phyloP scores from a whole-genome alignment of 805 yeast species.

The Ogataea saltuana region DNA sequence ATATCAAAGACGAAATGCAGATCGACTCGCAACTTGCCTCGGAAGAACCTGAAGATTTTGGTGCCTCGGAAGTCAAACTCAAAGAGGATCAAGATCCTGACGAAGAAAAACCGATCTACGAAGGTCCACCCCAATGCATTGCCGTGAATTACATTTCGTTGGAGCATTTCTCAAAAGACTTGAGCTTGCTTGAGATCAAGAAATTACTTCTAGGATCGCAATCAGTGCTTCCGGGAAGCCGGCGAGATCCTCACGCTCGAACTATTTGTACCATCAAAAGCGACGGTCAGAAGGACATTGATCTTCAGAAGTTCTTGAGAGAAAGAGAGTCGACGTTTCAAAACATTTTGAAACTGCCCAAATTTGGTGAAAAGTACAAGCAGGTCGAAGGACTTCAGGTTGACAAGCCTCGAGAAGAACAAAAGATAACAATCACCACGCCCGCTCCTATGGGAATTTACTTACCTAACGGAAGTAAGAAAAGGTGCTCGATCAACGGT shows the following conservation, averaged over 20 bases:
- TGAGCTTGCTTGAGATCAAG: slow-evolving; percentile 35
- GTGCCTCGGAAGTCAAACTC: neutral
- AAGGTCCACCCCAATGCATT: slow-evolving; percentile 71
- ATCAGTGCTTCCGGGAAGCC: slow-evolving; percentile 50
- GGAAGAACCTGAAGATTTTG: slow-evolving; percentile 4
- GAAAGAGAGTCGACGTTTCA: slow-evolving; percentile 39
- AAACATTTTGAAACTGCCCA: slow-evolving; percentile 50
- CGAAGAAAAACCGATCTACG: slow-evolving; percentile 36
- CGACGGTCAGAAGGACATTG: slow-evolving; percentile 30
- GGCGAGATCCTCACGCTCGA: slow-evolving; percentile 56
- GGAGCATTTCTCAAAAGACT: slow-evolving; percentile 44
- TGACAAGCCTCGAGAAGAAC: slow-evolving; percentile 45
- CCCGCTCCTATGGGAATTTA: slow-evolving; percentile 76
- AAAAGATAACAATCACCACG: slow-evolving; percentile 55
- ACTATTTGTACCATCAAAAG: slow-evolving; percentile 34
- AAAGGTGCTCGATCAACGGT: slow-evolving; percentile 75
- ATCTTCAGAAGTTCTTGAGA: slow-evolving; percentile 26
- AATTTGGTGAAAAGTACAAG: slow-evolving; percentile 58
- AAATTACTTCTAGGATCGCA: slow-evolving; percentile 62
- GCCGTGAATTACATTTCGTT: slow-evolving; percentile 55
- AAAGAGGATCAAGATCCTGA: too few relatives aligned
- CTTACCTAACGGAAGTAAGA: slow-evolving; percentile 66
- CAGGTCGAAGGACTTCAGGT: slow-evolving; percentile 43
- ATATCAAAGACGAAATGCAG: slow-evolving; percentile 5
- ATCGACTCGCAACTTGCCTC: neutral